These are phyloP conservation scores for Boletus reticulatus DNA, from an alignment of 768 basidiomycete species.

Conservation along the genomic window DNA sequence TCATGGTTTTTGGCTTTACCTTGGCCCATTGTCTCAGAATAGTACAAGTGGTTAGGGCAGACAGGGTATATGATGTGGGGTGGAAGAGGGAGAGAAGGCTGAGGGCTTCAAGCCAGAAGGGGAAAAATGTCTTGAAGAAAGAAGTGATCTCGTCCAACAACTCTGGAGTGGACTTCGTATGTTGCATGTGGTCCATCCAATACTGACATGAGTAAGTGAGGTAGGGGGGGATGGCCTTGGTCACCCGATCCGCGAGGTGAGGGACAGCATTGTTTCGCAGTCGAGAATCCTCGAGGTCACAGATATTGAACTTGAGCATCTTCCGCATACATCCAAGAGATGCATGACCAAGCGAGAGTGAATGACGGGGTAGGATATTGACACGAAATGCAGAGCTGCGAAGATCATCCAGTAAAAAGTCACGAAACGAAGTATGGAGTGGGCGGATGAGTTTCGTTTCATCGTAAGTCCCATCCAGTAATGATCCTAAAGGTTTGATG, in stretches of 20 bases:
- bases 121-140: conserved; percentile 25
- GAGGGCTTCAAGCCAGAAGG: conserved; percentile 42
- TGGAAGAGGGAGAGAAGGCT: conserved; percentile 13
- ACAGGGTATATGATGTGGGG: conserved; percentile 1
- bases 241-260: conserved; percentile 15
- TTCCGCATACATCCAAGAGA: conserved; percentile 31
- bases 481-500: conserved; percentile 19
- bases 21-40: conserved; percentile 16
- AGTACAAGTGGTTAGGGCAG: conserved; percentile 11
- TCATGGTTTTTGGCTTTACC: conserved; percentile 1
- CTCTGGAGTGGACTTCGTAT: conserved; percentile 6
- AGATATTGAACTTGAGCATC: conserved; percentile 40
- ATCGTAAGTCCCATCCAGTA: conserved; percentile 20
- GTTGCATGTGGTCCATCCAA: conserved; percentile 34
- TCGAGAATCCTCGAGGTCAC: conserved; percentile 34
- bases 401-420: conserved; percentile 27
- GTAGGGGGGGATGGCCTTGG: conserved; percentile 24
- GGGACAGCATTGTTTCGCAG: conserved; percentile 27
- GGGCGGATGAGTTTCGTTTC: conserved; percentile 23
- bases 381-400: conserved; percentile 25
- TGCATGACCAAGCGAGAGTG: conserved; percentile 21
- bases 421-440: conserved; percentile 36
- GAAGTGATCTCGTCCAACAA: conserved; percentile 13
- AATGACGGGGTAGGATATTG: conserved; percentile 9
- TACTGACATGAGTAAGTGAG: conserved; percentile 37